These are phyloP conservation scores for Leishmania lainsoni DNA, from an alignment of 208 protist genomes.

Conservation along the genomic window DNA sequence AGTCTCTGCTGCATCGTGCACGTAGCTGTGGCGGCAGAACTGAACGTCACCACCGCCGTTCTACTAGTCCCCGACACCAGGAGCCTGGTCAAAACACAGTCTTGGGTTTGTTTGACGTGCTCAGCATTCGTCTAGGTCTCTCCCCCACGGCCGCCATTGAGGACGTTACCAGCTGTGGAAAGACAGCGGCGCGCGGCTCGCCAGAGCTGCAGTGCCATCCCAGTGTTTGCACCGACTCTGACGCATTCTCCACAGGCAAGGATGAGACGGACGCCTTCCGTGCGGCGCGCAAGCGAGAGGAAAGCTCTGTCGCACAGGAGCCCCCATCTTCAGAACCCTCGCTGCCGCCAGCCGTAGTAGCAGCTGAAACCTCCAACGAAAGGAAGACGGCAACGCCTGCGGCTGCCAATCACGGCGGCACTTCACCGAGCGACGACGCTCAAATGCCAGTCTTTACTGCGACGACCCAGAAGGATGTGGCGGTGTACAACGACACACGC, in stretches of 20 bases:
- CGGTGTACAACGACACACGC: constrained; percentile 48
- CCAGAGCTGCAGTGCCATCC: background rate
- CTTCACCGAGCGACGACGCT: background rate
- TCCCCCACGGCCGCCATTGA: background rate
- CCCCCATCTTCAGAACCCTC: background rate
- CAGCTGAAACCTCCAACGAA: background rate
- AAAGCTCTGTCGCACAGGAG: background rate
- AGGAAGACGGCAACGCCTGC: background rate
- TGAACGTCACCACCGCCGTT: background rate
- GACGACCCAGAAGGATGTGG: constrained; percentile 40
- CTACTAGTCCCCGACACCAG: background rate
- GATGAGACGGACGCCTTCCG: background rate
- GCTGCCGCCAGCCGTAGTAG: background rate
- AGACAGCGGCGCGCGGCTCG: background rate
- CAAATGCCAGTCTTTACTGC: constrained; percentile 23
- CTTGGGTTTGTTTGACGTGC: constrained; percentile 2
- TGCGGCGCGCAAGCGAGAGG: background rate
- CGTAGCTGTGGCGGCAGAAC: background rate
- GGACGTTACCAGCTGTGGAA: background rate
- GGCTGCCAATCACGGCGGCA: background rate
- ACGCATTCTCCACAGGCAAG: background rate
- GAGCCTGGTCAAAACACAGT: background rate
- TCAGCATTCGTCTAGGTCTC: constrained; percentile 3
- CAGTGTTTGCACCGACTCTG: background rate
- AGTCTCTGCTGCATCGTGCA: background rate